Base-by-base conservation (phyloP, 2,329 filamentous ascomycete species). In the Xylariales sp. region DNA sequence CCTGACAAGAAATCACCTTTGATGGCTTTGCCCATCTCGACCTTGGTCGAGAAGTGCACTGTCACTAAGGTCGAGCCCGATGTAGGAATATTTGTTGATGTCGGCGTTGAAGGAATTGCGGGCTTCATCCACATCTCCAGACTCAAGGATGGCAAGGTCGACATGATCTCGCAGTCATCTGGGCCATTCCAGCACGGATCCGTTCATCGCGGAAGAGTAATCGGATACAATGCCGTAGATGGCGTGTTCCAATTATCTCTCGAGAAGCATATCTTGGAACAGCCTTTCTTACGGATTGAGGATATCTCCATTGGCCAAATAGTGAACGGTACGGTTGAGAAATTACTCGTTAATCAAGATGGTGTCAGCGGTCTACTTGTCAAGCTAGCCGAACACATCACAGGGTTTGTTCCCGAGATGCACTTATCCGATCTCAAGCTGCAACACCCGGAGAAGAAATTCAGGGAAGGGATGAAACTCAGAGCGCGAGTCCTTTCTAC, bases 71-170 rank as follows among this genome's bases (percentile, higher is more conserved):
- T 96, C 3, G 86, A 94, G 50, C 71, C 82, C 4, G 81, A 83
- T 3, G 78, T 91, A 46, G 94, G 93, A 40, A 71, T 96, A 3
- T 95, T 94, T 55, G 73, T 90, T 12, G 78, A 86, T 51, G 65
- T 91, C 19, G 82, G 82, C 3, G 65, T 84, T 5, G 70, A 76
- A 29, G 78, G 82, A 21, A 70, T 91, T 3, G 71, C 78, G n/a
- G 88, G 88, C 8, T 98, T 96, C 56, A 89, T 94, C 16, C 93
- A 98, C 62, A 94, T 98, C 50, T 98, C 93, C 1, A 80, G 87
- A 49, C 78, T 98, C 46, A 86, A 91, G 45, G 91, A 98, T 60
- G 84, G 84, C 51, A 95, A 93, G 61, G 77, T 96, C 40, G 93
- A 97, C 48, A 79, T 78, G 1, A 71, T 98, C 4, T 86, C 87